Conservation (phyloP, 768 basidiomycete genomes). For the Pleurotus ostreatus region DNA sequence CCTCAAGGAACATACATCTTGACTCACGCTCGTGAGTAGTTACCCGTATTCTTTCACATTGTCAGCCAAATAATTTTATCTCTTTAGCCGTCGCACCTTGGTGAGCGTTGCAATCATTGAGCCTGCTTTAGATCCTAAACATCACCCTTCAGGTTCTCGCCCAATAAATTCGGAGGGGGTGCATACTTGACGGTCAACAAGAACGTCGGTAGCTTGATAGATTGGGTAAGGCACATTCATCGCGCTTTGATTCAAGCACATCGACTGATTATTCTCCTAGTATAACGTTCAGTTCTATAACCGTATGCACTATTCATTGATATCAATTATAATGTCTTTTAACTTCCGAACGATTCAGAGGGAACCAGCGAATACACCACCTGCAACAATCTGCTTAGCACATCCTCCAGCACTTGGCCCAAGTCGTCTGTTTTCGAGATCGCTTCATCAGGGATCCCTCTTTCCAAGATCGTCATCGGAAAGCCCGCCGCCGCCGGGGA, state of each 20-base stretch:
- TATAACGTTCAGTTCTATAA: conserved; percentile 52
- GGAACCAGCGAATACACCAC: conserved; percentile 41
- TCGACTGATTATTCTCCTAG: not conserved
- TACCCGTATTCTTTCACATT: conserved; percentile 9
- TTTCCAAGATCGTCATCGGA: conserved; percentile 56
- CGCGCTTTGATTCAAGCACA: conserved; percentile 14
- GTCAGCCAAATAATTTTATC: not conserved
- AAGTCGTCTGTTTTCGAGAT: conserved; percentile 40
- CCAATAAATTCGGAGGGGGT: conserved; percentile 38
- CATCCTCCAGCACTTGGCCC: conserved; percentile 40
- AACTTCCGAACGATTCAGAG: conserved; percentile 22
- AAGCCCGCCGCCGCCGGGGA: conserved; percentile 41
- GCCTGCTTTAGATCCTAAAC: not conserved
- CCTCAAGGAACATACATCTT: conserved; percentile 27
- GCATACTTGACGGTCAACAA: conserved; percentile 54
- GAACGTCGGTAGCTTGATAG: conserved; percentile 54
- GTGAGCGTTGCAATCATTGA: conserved; percentile 15
- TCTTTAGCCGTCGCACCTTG: conserved; percentile 45
- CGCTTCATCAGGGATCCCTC: conserved; percentile 36
- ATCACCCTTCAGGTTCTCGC: conserved; percentile 33
- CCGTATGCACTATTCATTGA: conserved; percentile 25
- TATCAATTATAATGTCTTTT: not conserved
- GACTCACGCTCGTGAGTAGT: conserved; percentile 30
- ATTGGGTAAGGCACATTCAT: conserved; percentile 34
- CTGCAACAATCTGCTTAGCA: conserved; percentile 33